Conservation (phyloP, 2,329 filamentous ascomycete genomes). For the Penicillium sp. region DNA sequence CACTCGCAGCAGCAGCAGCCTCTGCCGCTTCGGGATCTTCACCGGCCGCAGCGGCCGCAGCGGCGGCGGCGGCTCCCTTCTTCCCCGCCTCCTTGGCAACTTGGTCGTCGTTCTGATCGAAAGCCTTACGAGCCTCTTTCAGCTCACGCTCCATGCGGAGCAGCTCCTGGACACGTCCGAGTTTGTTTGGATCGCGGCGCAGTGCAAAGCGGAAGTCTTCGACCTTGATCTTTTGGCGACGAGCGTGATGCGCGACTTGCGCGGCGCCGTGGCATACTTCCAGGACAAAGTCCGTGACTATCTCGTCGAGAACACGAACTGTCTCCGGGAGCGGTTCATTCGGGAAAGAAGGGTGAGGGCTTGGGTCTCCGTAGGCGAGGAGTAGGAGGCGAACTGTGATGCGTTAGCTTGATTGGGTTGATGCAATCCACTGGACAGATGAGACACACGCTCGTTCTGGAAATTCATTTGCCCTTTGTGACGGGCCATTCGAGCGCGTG, state of each 20-base stretch:
- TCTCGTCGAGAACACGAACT: constrained; percentile 85
- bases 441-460: constrained; percentile 45
- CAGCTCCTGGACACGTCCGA: constrained; percentile 87
- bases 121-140: constrained; percentile 72
- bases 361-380: constrained; percentile 48
- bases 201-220: constrained; percentile 97
- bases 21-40: constrained; percentile 32
- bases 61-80: constrained; percentile 27
- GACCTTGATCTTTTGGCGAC: constrained; percentile 95
- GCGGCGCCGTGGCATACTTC: constrained; percentile 90
- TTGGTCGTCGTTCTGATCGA: constrained; percentile 48
- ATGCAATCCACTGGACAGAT: constrained; percentile 30
- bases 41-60: constrained; percentile 25
- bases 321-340: constrained; percentile 78
- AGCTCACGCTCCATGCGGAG: constrained; percentile 85
- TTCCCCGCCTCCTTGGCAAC: constrained; percentile 42
- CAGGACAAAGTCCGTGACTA: constrained; percentile 94
- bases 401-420: background rate
- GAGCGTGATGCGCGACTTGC: constrained; percentile 78
- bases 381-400: constrained; percentile 45
- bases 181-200: constrained; percentile 77
- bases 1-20: constrained; percentile 19
- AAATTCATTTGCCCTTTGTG: constrained; percentile 86
- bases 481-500: constrained; percentile 72
- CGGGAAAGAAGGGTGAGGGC: constrained; percentile 64